phyloP scores from a whole-genome alignment of 192 early-diverging fungal species.

The Backusella luteola region DNA sequence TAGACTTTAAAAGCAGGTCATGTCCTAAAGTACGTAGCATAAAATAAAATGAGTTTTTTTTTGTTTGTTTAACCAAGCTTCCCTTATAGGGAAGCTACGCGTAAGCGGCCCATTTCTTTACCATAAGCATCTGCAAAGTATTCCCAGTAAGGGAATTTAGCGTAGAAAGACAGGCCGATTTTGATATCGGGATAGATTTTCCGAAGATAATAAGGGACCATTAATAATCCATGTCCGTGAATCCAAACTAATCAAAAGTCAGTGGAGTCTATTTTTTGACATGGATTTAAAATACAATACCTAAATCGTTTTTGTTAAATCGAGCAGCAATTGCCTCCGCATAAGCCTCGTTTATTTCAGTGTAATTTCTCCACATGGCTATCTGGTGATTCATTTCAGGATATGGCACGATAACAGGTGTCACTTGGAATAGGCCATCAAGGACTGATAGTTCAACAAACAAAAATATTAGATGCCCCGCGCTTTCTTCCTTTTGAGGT shows the following conservation, averaged over 20 bases:
- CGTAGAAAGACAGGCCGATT: neutral
- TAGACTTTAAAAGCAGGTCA: neutral
- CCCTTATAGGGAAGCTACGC: neutral
- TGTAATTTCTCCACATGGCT: neutral
- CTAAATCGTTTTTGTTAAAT: neutral
- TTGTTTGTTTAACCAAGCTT: neutral
- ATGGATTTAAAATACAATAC: constrained; percentile 4
- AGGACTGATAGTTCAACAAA: neutral
- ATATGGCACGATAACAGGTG: neutral
- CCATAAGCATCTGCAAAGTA: neutral
- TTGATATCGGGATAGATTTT: constrained; percentile 9
- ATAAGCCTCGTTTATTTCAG: neutral
- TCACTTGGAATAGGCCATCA: neutral
- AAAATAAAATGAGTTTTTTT: neutral
- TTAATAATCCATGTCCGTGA: constrained; percentile 5
- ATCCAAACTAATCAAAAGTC: constrained; percentile 10
- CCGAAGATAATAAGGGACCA: constrained; percentile 5
- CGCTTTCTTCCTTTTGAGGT: neutral
- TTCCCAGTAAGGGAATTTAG: neutral
- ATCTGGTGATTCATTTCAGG: neutral
- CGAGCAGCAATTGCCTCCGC: neutral
- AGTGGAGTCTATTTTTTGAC: neutral
- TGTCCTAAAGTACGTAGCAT: neutral
- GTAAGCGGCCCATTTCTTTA: neutral
- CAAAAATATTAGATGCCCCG: neutral